phyloP scores from a whole-genome alignment of 2,329 filamentous ascomycete species.

The Fusarium solani-melongenae region DNA sequence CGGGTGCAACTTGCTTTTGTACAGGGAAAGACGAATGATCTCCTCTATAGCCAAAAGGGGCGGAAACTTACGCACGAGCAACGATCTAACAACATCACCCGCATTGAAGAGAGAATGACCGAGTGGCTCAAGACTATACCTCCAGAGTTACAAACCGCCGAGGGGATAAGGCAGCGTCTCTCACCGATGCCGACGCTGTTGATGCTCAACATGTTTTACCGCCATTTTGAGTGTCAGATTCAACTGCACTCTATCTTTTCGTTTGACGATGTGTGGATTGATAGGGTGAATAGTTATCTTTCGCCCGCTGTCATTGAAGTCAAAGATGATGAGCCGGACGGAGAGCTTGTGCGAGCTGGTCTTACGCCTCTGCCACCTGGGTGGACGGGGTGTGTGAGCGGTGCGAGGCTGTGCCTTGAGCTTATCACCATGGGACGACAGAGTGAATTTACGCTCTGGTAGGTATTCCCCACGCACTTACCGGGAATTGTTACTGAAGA shows the following conservation, averaged over 20 bases:
- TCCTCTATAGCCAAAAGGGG: slow-evolving; percentile 20
- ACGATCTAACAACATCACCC: background rate
- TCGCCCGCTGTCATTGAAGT: slow-evolving; percentile 29
- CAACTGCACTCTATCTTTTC: slow-evolving; percentile 31
- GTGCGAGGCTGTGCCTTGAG: slow-evolving; percentile 22
- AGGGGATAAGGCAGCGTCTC: slow-evolving; percentile 4
- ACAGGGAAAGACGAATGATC: slow-evolving; percentile 33
- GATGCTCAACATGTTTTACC: slow-evolving; percentile 26
- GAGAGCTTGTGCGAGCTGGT: slow-evolving; percentile 10
- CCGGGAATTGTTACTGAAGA: rapidly evolving
- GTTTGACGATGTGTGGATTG: slow-evolving; percentile 32
- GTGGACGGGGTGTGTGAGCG: slow-evolving; percentile 32
- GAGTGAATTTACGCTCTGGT: slow-evolving; percentile 36
- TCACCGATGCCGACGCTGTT: background rate
- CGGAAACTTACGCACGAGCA: slow-evolving; percentile 9
- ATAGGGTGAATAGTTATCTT: slow-evolving; percentile 23
- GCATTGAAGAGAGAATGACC: slow-evolving; percentile 14
- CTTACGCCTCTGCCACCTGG: slow-evolving; percentile 25
- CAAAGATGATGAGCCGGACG: slow-evolving; percentile 12
- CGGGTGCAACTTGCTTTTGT: slow-evolving; percentile 31
- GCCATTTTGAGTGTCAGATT: slow-evolving; percentile 30
- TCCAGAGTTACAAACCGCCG: background rate
- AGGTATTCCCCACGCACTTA: rapidly evolving
- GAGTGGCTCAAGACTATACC: slow-evolving; percentile 32
- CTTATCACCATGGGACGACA: background rate